These are phyloP conservation scores for Cytospora chrysosperma DNA, from an alignment of 2,329 filamentous ascomycete species.

Conservation along the genomic window DNA sequence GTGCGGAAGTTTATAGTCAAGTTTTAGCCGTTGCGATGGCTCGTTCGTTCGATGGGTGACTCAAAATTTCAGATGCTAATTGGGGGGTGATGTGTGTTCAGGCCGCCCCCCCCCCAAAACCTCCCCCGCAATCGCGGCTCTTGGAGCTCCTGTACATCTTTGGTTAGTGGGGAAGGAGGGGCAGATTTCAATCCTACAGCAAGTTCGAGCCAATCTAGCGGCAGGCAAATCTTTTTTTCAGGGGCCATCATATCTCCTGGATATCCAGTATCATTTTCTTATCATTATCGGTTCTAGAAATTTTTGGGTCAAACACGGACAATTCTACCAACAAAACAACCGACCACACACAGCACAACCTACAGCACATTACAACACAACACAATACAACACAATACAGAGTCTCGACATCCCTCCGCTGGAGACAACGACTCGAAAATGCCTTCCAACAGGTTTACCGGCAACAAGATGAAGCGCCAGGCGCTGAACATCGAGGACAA, in stretches of 20 bases:
- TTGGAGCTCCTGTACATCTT: neutral
- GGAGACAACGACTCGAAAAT: conserved; percentile 8
- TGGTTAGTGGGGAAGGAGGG: neutral
- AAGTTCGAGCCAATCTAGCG: neutral
- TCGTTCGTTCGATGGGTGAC: conserved; percentile 5
- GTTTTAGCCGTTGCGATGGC: neutral
- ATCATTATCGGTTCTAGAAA: neutral
- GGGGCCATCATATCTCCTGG: neutral
- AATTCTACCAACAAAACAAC: neutral
- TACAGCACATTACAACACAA: too few relatives aligned
- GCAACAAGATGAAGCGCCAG: conserved; percentile 79
- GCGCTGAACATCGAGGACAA: conserved; percentile 79
- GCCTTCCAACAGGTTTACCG: conserved; percentile 35
- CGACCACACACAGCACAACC: neutral
- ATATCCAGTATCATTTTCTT: neutral
- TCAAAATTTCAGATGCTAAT: conserved; percentile 9
- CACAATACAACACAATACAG: neutral
- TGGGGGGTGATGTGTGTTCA: neutral
- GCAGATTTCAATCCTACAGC: neutral
- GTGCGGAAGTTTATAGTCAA: neutral
- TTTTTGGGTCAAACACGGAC: neutral
- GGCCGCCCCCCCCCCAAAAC: neutral
- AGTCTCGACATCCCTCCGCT: neutral
- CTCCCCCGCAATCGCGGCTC: neutral
- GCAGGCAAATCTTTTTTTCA: neutral